Base-by-base conservation (phyloP, 257 asterid genomes). In the Solanum pinnatisectum region DNA sequence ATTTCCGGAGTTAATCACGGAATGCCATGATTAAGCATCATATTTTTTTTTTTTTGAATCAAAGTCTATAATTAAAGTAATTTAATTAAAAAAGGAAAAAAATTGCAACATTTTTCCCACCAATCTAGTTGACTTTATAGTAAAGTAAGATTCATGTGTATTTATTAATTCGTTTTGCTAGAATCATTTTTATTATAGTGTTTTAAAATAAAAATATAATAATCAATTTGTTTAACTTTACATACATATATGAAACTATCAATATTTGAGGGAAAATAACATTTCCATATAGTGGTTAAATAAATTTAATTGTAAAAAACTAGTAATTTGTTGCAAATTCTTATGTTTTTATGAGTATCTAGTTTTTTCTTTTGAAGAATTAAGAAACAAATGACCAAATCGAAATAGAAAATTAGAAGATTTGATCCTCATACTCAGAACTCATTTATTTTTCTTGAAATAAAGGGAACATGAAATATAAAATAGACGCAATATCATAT, bases 1-100 rank as follows among this genome's bases (percentile, higher is more conserved):
- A 92, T 92, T 74, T 92, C 87, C 91, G 90, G 91, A 93, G 94
- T 92, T 91, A 94, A 86, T 91, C 83, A 88, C 88, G 95, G 90
- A 30, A 83, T 83, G 76, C 30, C 67, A 85, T 87, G 49, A 84
- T 79, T 71, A 56, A 56, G 65, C 11, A 59, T 59, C 13, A 59
- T 59, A 20, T 20, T n/a, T 59, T 20, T 20, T n/a, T 59, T 20
- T 20, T 20, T 56, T 56, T 20, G 10, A 56, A 56, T 56, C 25
- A 20, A 56, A 7, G 68, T 22, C 12, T 8, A 59, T 30, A 10
- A 46, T 81, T 18, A 81, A 14, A 81, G 68, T 81, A 23, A 30
- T 46, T 46, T 42, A 42, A 39, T 67, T 16, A 59, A 6, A n/a
- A 5, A 35, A 65, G 72, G 36, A 32, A 85, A 88, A 40, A 86